Evolutionary conservation across 1,139 yeast species (phyloP), one percentile per base, ranked within the genome.

Genomic region (Candida smagusa): DNA sequence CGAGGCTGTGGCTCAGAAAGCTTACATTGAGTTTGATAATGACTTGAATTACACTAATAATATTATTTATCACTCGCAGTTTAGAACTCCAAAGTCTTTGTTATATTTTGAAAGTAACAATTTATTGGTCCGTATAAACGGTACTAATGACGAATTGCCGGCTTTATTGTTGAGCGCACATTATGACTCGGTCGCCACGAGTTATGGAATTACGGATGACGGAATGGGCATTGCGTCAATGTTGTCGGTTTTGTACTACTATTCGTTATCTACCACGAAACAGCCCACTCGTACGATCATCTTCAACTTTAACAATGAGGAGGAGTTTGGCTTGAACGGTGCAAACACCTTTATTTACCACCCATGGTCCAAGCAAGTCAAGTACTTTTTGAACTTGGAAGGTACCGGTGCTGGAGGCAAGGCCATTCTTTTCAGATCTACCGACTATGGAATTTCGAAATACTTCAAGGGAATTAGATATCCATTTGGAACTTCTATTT

Each of bases 341-440:
- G 96, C 97, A 0, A 72, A 74, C 36, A 77, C 87, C 0, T 89
- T 88, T 53, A 64, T 85, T 41, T 56, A 68, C 27, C 96, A 89
- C 55, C 82, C 85, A 11, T 88, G 95, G 95, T 72, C 78, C 24
- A 61, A 73, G 35, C 61, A 74, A 11, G 79, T 84, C 3, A 70
- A 69, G 31, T 83, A 76, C 47, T 85, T 90, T 47, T 70, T 90
- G 49, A 90, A 90, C 54, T 66, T 90, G 46, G 97, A 90, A 66
- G 97, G 97, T n/a, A 87, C 96, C 0, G 97, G 97, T 3, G 86
- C 95, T 3, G 96, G 96, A 22, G 96, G 96, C 6, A 79, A 85
- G 44, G 90, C 96, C 0, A 72, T 86, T 27, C 65, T 90, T 33
- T 88, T 90, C 59, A 73, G 97, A 58, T 82, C 92, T 12, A 81